These are phyloP conservation scores for Pneumocystis jirovecii DNA, from an alignment of 1,139 yeast genomes.

Conservation along the genomic window DNA sequence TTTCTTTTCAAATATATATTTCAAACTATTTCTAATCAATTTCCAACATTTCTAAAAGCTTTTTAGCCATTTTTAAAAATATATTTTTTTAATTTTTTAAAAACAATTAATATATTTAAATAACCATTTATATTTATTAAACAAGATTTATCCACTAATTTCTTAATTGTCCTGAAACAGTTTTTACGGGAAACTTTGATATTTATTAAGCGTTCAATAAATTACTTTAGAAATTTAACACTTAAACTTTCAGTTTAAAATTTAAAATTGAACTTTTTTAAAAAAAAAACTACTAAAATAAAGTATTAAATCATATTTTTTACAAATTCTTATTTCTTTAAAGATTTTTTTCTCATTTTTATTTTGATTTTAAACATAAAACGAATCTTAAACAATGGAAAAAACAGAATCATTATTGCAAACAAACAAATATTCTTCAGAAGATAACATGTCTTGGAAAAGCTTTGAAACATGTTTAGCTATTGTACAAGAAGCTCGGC, in stretches of 20 bases:
- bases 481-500: background rate
- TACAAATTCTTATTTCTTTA: background rate
- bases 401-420: background rate
- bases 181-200: too few species aligned
- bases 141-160: too few species aligned
- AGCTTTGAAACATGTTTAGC: background rate
- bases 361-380: background rate
- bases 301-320: background rate
- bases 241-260: background rate
- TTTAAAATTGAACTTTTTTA: background rate
- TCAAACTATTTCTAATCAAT: background rate
- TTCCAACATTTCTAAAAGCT: too few species aligned
- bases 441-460: background rate
- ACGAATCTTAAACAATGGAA: background rate
- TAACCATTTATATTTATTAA: too few species aligned
- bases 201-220: too few species aligned
- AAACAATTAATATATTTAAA: too few species aligned
- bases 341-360: background rate
- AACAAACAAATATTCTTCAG: background rate
- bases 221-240: background rate
- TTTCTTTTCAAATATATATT: too few species aligned
- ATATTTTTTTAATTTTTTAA: too few species aligned
- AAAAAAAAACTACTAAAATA: background rate
- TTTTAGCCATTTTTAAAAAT: too few species aligned
- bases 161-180: too few species aligned